Conservation (phyloP, 1,284 basidiomycete genomes). For the Naganishia cerealis region DNA sequence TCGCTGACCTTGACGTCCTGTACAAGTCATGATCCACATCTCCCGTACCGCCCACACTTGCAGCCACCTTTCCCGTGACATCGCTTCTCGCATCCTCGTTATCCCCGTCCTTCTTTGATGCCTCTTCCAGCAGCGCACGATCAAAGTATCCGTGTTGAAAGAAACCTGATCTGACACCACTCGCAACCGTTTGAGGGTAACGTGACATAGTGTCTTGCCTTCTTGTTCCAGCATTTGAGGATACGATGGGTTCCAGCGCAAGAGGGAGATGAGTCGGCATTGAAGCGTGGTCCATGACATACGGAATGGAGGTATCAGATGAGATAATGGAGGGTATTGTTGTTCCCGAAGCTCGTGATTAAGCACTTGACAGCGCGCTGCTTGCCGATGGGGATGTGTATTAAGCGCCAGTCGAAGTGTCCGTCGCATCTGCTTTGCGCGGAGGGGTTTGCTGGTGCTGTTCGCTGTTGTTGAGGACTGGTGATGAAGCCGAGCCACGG, state of each 20-base stretch:
- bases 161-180: constrained; percentile 16
- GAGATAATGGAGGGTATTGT: constrained; percentile 18
- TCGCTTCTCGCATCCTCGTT: constrained; percentile 17
- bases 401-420: neutral
- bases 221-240: neutral
- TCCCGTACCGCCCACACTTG: neutral
- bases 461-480: neutral
- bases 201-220: constrained; percentile 16
- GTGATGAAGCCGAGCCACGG: neutral
- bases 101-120: neutral
- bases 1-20: constrained; percentile 2
- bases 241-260: neutral
- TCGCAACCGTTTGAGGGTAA: constrained; percentile 14
- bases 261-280: neutral
- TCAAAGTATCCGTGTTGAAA: constrained; percentile 20
- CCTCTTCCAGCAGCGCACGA: neutral
- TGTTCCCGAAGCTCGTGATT: neutral
- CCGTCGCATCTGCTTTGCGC: neutral
- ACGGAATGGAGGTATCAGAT: neutral
- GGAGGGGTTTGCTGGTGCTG: neutral
- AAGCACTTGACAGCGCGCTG: neutral
- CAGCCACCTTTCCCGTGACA: constrained; percentile 20
- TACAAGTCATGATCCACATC: neutral
- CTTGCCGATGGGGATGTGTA: neutral
- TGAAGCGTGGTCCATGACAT: neutral